These are phyloP conservation scores for Pichia thaimueangensis DNA, from an alignment of 805 yeast genomes.

Conservation along the genomic window DNA sequence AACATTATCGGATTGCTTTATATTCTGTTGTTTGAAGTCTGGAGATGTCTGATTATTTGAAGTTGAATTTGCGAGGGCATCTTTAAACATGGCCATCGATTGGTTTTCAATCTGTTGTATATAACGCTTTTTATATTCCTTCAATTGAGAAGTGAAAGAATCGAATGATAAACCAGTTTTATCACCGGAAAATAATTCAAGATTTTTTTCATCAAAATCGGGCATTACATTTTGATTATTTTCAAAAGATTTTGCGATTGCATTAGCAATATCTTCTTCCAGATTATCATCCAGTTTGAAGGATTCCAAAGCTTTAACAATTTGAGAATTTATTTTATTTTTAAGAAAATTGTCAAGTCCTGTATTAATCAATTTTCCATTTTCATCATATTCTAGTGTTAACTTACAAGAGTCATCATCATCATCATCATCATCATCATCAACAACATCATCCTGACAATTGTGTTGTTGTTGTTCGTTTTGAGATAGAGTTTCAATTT, in stretches of 20 bases:
- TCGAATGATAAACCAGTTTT: conserved; percentile 1
- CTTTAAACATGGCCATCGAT: not conserved
- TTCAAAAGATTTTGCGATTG: conserved; percentile 16
- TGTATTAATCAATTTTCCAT: conserved; percentile 19
- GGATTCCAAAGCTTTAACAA: conserved; percentile 21
- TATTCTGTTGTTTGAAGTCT: not conserved
- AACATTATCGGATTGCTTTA: not conserved
- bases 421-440: not conserved
- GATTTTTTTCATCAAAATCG: not conserved
- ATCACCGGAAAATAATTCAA: not conserved
- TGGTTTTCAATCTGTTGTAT: conserved; percentile 2
- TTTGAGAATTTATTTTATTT: conserved; percentile 18
- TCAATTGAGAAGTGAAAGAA: conserved; percentile 1
- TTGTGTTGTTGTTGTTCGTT: conserved; percentile 11
- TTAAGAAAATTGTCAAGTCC: conserved; percentile 15
- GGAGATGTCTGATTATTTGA: not conserved
- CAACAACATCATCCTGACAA: no score
- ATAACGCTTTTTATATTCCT: conserved; percentile 4
- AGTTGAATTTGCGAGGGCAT: not conserved
- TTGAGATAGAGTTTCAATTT: conserved; percentile 16
- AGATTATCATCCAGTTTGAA: conserved; percentile 18
- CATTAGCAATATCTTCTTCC: conserved; percentile 19
- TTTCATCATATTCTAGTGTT: conserved; percentile 20
- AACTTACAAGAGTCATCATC: conserved; percentile 15
- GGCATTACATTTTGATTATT: conserved; percentile 9